Evolutionary conservation across 2,329 filamentous ascomycete species (phyloP), one percentile per base, ranked within the genome.

Genomic region (Biscogniauxia marginata): DNA sequence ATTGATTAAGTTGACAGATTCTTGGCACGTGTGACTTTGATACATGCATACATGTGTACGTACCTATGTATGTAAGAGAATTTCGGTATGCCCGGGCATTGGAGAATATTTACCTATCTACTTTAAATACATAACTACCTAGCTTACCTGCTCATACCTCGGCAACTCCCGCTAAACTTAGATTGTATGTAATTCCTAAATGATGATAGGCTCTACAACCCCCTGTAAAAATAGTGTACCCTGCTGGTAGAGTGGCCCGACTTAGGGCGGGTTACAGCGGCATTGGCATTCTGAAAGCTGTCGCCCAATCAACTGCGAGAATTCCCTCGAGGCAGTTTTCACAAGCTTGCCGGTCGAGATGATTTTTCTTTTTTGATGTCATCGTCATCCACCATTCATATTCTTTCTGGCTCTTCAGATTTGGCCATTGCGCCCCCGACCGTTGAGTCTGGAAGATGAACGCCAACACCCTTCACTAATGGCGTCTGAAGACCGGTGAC

Each of bases 321-420:
- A 39, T 39, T 39, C 5, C 30, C 30, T 39, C 30, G 30, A 16
- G 13, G 6, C 13, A 2, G 5, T 39, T 39, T 16, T 39, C 30
- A 25, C 24, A 25, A 25, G 24, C 24, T n/a, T 25, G 24, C 24
- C 24, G 24, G 11, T 25, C 6, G 24, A 6, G 24, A 25, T 25
- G 24, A 25, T 6, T 25, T 25, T n/a, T 8, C 13, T 30, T 30
- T 52, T 49, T 59, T 45, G 56, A 63, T 62, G 61, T 63, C 61
- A 63, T 63, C 53, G 54, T 50, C 52, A 50, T 54, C 53, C 43
- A n/a, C n/a, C 43, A 45, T 18, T 8, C 46, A 7, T 21, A 19
- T 46, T 18, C 44, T 46, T 18, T 18, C 44, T 13, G 44, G 8
- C 44, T 7, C 30, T n/a, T n/a, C n/a, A n/a, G n/a, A n/a, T n/a